Base-by-base conservation (phyloP, 768 basidiomycete genomes). In the Lepiota venenata region DNA sequence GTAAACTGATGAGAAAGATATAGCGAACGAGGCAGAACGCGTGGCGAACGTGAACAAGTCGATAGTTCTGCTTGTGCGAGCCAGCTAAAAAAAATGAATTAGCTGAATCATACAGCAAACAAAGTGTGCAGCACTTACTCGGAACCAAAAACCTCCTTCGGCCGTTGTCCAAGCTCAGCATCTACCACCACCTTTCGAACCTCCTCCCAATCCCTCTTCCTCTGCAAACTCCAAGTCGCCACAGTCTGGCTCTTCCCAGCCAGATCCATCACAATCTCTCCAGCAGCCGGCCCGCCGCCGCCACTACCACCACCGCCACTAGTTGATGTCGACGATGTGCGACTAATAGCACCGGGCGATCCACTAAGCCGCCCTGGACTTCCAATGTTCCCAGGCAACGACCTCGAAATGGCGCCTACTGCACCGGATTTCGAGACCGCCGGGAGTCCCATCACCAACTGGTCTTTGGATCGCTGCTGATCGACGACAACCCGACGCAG, bases 1-100 rank as follows among this genome's bases (percentile, higher is more conserved):
- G 84, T 75, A 65, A 96, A 91, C 56, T 95, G 91, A 59, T 92
- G 89, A 0, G 85, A 82, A 15, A 91, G 83, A 67, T 96, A 96
- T 27, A 97, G 77, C 0, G 89, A 77, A 0, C 84, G 79, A 5
- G 92, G 88, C 0, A 90, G 76, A 35, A 91, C 73, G 1, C 68
- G 73, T 0, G 77, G 72, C 1, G 84, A 81, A 3, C 70, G 74
- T 1, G 87, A 83, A 63, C 68, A 82, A 0, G 91, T 92, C 46
- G 88, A 87, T 3, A 96, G 78, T 65, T 97, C 94, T 0, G 91
- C 92, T 40, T 86, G 82, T 0, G 91, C 78, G 4, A 95, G 77
- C 69, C 80, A 85, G 58, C 87, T 91, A 54, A 2, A 45, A 42
- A 22, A 37, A 15, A 29, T 0, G 40, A 63, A 5, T 67, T 51